Evolutionary conservation across 2,329 filamentous ascomycete species (phyloP).

Genomic region (Cladosporium sp.): DNA sequence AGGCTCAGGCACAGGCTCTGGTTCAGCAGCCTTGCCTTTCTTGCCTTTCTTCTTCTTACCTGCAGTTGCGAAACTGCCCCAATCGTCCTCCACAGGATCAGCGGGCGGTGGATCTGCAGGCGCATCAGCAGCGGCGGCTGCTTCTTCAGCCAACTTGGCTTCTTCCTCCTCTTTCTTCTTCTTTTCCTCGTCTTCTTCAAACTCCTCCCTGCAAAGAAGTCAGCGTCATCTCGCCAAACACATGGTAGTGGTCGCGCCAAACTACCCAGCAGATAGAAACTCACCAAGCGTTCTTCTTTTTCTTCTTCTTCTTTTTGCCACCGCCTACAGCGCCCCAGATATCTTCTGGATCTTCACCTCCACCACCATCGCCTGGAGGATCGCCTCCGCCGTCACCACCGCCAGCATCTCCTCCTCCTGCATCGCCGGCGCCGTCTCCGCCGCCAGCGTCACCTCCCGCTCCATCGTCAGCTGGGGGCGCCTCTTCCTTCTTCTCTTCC

Average conservation of each 20-base stretch:
- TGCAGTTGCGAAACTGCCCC: conserved; percentile 36
- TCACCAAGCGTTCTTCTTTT: conserved; percentile 40
- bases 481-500: conserved; percentile 50
- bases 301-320: conserved; percentile 43
- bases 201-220: conserved; percentile 13
- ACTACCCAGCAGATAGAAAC: neutral
- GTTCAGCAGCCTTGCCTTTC: conserved; percentile 25
- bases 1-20: conserved; percentile 26
- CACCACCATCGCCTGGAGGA: conserved; percentile 32
- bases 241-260: neutral
- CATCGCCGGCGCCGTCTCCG: conserved; percentile 37
- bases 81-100: conserved; percentile 40
- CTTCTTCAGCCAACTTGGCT: conserved; percentile 37
- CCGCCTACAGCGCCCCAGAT: conserved; percentile 32
- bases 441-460: conserved; percentile 34
- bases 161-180: conserved; percentile 42
- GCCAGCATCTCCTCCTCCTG: conserved; percentile 26
- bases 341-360: conserved; percentile 40
- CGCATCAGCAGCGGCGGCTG: conserved; percentile 25
- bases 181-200: conserved; percentile 37
- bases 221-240: neutral
- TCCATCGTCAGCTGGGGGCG: conserved; percentile 37
- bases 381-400: conserved; percentile 29
- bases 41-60: conserved; percentile 39
- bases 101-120: conserved; percentile 26